A percentile compares a stretch with the other conserved stretches of the same genome.
Evolutionary conservation across 768 basidiomycete species (phyloP).

Genomic region (Sporobolomyces roseus): DNA sequence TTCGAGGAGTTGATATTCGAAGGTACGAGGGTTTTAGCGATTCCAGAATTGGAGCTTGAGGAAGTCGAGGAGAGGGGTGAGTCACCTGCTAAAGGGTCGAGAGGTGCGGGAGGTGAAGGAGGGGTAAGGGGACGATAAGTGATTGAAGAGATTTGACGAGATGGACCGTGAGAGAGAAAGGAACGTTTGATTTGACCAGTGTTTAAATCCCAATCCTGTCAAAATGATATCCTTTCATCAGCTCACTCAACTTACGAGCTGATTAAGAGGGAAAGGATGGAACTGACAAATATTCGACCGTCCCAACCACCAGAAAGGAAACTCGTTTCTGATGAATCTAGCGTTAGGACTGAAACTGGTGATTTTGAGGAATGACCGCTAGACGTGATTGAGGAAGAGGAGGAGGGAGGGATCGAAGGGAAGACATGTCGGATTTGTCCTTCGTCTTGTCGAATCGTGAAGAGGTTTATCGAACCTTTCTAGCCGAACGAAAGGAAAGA

Average conservation of each 20-base stretch:
- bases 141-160: slow-evolving; percentile 67
- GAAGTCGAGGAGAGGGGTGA: no score
- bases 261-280: not conserved
- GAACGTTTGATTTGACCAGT: slow-evolving; percentile 72
- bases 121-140: slow-evolving; percentile 62
- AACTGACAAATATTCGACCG: slow-evolving; percentile 46
- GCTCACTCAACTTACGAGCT: not conserved
- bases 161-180: slow-evolving; percentile 72
- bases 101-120: not conserved
- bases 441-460: slow-evolving; percentile 86
- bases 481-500: slow-evolving; percentile 45
- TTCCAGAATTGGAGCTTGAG: no score
- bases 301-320: slow-evolving; percentile 95
- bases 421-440: slow-evolving; percentile 71
- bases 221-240: not conserved
- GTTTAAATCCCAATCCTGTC: slow-evolving; percentile 96
- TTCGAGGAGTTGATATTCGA: no score
- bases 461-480: slow-evolving; percentile 88
- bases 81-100: not conserved
- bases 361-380: slow-evolving; percentile 51
- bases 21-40: no score
- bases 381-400: not conserved
- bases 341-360: slow-evolving; percentile 76
- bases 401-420: slow-evolving; percentile 18
- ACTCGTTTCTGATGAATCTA: slow-evolving; percentile 65